Base-by-base conservation (phyloP, 352 stramenopile genomes). In the Pythium sp. region DNA sequence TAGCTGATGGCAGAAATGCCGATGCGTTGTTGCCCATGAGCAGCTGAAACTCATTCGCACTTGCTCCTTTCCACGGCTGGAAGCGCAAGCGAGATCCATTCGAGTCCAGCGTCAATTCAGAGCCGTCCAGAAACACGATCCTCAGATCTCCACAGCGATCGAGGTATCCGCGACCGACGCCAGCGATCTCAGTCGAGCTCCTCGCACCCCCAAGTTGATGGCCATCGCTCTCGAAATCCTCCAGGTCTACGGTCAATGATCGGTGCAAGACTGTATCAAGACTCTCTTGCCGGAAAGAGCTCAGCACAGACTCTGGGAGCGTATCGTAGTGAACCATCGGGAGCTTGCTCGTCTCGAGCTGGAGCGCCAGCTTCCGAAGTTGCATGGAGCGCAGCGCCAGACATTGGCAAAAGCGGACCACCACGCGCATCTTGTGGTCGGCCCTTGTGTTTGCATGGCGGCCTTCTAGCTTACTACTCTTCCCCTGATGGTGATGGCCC, bases 261-360 rank as follows among this genome's bases (percentile, higher is more conserved):
- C 46, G 61, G 3, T 46, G 59, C 15, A 77, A 28, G 20, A 63
- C 20, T 2, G 47, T 15, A 15, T 72, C 63, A 1, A 82, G 34
- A 34, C 53, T 72, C 28, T 64, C 58, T 7, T 58, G 64, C 9
- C 76, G 72, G 11, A 89, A 78, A 1, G 72, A 82, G 6, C 67
- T 63, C 54, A 90, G 26, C 5, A 92, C n/a, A 0, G 72, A 78
- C 41, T 74, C 70, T 8, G 84, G 78, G 7, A 90, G 51, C 0
- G 47, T 67, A 32, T 92, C 84, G 55, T 77, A 90, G 61, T 92
- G 84, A 3, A 86, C 63, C 28, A 87, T 72, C 14, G 81, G 81
- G 3, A 83, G 70, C 22, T 80, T 82, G 24, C 53, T 74, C 0
- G 68, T 55, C n/a, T 80, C 70, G 28, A 73, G 57, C 28, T 64